Percentiles rank a stretch among this genome's conserved stretches.
Evolutionary conservation across 768 basidiomycete genomes (phyloP).

Genomic region (Termitomyces sp.): DNA sequence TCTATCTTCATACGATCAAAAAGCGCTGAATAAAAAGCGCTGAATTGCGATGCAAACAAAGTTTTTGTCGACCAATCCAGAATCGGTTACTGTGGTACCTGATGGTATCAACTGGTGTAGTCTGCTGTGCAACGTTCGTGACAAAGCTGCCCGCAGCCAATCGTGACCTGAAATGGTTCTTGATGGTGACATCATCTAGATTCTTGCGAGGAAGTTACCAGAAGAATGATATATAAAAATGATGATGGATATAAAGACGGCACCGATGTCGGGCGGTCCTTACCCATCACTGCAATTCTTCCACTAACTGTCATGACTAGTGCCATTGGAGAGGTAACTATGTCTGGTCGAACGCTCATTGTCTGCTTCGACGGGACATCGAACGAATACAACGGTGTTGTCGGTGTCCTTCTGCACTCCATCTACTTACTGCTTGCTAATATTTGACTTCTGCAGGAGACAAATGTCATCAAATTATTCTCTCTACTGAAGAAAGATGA

Average conservation of each 20-base stretch:
- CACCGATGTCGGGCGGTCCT: neutral
- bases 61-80: neutral
- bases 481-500: slow-evolving; percentile 24
- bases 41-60: neutral
- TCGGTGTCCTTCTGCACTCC: slow-evolving; percentile 16
- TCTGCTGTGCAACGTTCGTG: neutral
- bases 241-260: slow-evolving; percentile 4
- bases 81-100: neutral
- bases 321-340: slow-evolving; percentile 9
- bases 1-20: too few relatives aligned
- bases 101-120: neutral
- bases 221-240: neutral
- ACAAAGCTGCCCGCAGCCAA: neutral
- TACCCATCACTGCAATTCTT: neutral
- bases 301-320: slow-evolving; percentile 10
- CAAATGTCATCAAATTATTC: slow-evolving; percentile 26
- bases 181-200: neutral
- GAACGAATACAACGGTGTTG: slow-evolving; percentile 33
- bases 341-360: slow-evolving; percentile 11
- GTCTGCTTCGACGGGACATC: slow-evolving; percentile 60
- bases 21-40: too few relatives aligned
- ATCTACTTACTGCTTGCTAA: neutral
- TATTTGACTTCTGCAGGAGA: slow-evolving; percentile 14
- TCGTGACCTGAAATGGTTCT: neutral
- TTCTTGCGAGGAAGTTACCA: neutral